A percentile compares a stretch with the other conserved stretches of the same genome.
These are phyloP conservation scores for Lactifluus subvellereus DNA, from an alignment of 768 basidiomycete genomes.

Conservation along the genomic window DNA sequence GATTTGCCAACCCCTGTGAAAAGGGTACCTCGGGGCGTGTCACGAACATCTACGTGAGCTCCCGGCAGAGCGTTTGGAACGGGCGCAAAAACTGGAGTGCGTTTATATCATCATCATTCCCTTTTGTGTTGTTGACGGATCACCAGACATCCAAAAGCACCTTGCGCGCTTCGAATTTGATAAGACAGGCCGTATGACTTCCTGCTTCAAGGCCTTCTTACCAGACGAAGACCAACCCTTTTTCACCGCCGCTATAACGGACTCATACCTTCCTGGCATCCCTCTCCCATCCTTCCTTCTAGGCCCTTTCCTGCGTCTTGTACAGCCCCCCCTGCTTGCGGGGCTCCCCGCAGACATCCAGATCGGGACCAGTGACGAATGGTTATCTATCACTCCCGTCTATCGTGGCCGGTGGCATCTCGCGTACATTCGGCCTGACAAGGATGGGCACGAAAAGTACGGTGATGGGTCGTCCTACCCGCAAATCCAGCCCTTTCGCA, in stretches of 20 bases:
- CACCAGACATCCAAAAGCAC: slow-evolving; percentile 16
- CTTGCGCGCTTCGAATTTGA: slow-evolving; percentile 16
- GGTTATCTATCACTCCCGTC: slow-evolving; percentile 2
- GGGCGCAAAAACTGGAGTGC: slow-evolving; percentile 21
- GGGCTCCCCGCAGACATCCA: neutral
- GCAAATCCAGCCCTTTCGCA: neutral
- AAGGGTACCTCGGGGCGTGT: neutral
- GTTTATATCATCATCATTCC: neutral
- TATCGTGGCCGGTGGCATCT: slow-evolving; percentile 12
- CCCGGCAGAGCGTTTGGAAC: slow-evolving; percentile 8
- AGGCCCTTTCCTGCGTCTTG: neutral
- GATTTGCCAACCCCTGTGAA: slow-evolving; percentile 4
- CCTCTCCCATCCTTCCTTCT: slow-evolving; percentile 6
- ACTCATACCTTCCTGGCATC: slow-evolving; percentile 11
- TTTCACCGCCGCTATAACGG: slow-evolving; percentile 16
- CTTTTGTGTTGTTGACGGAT: neutral
- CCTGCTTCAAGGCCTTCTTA: neutral
- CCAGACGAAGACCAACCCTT: slow-evolving; percentile 13
- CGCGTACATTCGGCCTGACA: slow-evolving; percentile 12
- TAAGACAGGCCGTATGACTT: neutral
- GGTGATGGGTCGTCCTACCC: slow-evolving; percentile 19
- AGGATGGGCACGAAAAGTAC: neutral
- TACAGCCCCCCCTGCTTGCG: slow-evolving; percentile 10
- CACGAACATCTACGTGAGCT: slow-evolving; percentile 20
- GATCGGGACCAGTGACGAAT: slow-evolving; percentile 2